These are phyloP conservation scores for Raffaelea ambrosiae DNA, from an alignment of 2,329 filamentous ascomycete species.

Conservation along the genomic window DNA sequence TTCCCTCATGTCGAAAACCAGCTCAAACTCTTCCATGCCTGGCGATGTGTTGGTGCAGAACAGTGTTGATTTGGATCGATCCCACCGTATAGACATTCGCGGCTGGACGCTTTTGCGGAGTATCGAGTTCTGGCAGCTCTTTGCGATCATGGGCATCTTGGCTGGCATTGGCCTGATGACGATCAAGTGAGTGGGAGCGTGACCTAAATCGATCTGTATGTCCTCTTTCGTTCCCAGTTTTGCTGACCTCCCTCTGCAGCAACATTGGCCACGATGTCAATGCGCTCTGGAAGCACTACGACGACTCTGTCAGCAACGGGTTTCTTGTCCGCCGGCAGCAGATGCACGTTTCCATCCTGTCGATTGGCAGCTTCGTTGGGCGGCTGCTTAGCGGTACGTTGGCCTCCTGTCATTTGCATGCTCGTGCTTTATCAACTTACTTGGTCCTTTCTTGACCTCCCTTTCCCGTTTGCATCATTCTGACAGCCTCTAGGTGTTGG, in stretches of 20 bases:
- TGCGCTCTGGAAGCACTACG: constrained; percentile 81
- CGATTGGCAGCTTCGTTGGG: constrained; percentile 75
- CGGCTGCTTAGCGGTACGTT: constrained; percentile 64
- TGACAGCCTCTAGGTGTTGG: constrained; percentile 57
- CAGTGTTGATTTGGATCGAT: constrained; percentile 63
- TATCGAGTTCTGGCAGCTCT: constrained; percentile 85
- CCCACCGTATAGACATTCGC: constrained; percentile 83
- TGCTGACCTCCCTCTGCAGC: constrained; percentile 35
- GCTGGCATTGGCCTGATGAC: constrained; percentile 96
- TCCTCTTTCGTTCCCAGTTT: not conserved
- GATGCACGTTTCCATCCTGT: constrained; percentile 91
- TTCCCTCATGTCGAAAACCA: constrained; percentile 58
- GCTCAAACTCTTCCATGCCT: constrained; percentile 36
- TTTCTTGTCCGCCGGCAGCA: constrained; percentile 78
- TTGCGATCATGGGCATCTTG: constrained; percentile 78
- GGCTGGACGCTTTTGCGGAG: constrained; percentile 65
- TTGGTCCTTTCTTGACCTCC: not conserved
- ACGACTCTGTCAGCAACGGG: constrained; percentile 60
- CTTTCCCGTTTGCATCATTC: not conserved
- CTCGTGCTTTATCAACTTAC: not conserved
- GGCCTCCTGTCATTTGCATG: not conserved
- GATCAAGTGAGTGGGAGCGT: constrained; percentile 94
- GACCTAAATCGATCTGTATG: constrained; percentile 1
- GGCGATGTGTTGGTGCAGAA: constrained; percentile 45
- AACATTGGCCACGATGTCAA: constrained; percentile 90